Evolutionary conservation across 1,139 yeast genomes (phyloP), one percentile per base, ranked within the genome.

Genomic region (Zygoascus sp.): DNA sequence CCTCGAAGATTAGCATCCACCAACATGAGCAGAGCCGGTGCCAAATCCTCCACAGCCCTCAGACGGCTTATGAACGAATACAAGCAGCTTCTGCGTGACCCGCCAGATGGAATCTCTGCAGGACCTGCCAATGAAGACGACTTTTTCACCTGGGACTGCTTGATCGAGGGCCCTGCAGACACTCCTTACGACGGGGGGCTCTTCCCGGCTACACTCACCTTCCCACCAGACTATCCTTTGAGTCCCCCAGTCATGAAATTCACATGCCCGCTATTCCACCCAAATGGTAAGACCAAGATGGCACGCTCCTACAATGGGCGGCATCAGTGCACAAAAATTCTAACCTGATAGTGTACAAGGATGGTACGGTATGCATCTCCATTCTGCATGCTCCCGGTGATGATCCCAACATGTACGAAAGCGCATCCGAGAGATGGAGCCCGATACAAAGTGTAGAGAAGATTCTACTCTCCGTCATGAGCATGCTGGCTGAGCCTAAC

Each of bases 371-470:
- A 6, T 92, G 98, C 66, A 92, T 92, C 47, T 88, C 96, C 20
- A 92, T 92, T 51, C 73, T 92, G 54, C 98, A 92, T 63, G 81
- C 96, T 1, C 96, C 97, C 0, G 98, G 98, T 10, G 96, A 90
- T 59, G 98, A 92, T 65, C 97, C 98, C 21, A 81, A 89, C 65
- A 90, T 84, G 74, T 92, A 92, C 67, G 98, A 92, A 65, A 68
- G 87, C 28, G 96, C 97, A 0, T 94, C 90, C 55, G 98, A 92
- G 67, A 74, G 98, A 54, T 92, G 98, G 98, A 85, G 95, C 6
- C 98, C 98, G 0, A 92, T 92, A 39, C 98, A 92, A 65, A 86
- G 96, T 61, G 90, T 92, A 22, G 98, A 92, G 68, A 92, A 92
- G 76, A 92, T 92, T 51, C 72, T 92, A 53, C 69, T 92, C 51